Base-by-base conservation (phyloP, 2,329 filamentous ascomycete genomes). In the Tolypocladium tropicale region DNA sequence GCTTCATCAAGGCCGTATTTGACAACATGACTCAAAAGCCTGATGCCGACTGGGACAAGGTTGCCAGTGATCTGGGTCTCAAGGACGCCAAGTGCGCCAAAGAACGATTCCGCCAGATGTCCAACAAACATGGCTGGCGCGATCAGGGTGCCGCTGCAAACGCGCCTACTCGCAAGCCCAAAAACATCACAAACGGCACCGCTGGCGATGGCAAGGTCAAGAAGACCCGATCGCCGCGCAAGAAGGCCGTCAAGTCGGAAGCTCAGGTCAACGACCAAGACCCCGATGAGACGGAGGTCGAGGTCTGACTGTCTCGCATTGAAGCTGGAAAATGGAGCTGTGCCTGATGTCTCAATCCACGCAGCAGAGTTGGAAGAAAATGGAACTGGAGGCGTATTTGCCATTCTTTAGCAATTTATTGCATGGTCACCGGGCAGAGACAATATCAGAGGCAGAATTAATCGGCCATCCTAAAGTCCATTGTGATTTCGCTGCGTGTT, bases 81-180 rank as follows among this genome's bases (percentile, higher is more conserved):
- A 74, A 75, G 57, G 69, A 74, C 52, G 70, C 65, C 53, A 74
- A 72, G 52, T 74, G 72, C 56, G 73, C 73, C 57, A 72, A 71
- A 54, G 69, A 74, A 57, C 71, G 71, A 34, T 74, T 74, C 63
- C 69, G 71, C 9, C 67, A 72, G 55, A 71, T 76, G 63, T 69
- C 69, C 16, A 64, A 70, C 56, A 70, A 70, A 23, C 73, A 75
- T 56, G 68, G 67, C 54, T 76, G 74, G 74, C 67, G 69, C 41
- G 65, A 64, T 6, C 62, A 59, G 51, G 58, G 30, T 16, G 11
- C 53, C 14, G 18, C 55, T 12, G 30, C 54, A 10, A 30, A 28
- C 14, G 25, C 55, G 1, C 65, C 62, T 46, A 67, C 71, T 25
- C 63, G 66, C 54, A 74, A 73, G 63, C 30, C 57, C 57, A 59